Evolutionary conservation across 768 basidiomycete genomes (phyloP).

Genomic region (Macrolepiota albuminosa): DNA sequence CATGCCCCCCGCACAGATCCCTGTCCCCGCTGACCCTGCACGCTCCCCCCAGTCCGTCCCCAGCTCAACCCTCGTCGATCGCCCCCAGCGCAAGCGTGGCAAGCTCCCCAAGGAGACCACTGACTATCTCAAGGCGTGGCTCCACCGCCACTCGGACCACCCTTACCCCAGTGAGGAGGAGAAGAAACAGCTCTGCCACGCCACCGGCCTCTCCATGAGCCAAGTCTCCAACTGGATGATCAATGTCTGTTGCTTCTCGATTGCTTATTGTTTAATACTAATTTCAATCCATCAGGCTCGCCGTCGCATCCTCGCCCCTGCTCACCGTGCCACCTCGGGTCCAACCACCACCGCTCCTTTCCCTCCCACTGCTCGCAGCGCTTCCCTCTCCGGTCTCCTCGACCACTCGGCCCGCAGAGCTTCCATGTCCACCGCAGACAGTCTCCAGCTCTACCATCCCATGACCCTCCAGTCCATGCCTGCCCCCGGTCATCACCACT

Average conservation of each 20-base stretch:
- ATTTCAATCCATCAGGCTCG: conserved; percentile 50
- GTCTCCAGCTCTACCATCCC: conserved; percentile 72
- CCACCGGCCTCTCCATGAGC: conserved; percentile 82
- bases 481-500: conserved; percentile 29
- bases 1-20: conserved; percentile 37
- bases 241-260: conserved; percentile 43
- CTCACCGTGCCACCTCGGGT: conserved; percentile 68
- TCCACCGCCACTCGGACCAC: conserved; percentile 84
- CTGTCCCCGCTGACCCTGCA: conserved; percentile 41
- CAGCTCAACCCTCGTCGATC: conserved; percentile 61
- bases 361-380: conserved; percentile 43
- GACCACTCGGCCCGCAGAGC: conserved; percentile 50
- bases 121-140: conserved; percentile 85
- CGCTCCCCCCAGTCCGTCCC: conserved; percentile 51
- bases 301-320: conserved; percentile 78
- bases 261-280: too few relatives aligned
- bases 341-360: conserved; percentile 79
- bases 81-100: conserved; percentile 77
- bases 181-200: conserved; percentile 84
- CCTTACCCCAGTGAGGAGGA: conserved; percentile 88
- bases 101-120: conserved; percentile 90
- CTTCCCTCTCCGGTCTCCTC: conserved; percentile 37
- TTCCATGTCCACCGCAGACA: conserved; percentile 62
- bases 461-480: conserved; percentile 68
- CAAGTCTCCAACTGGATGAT: conserved; percentile 96